A percentile compares a stretch with the other conserved stretches of the same genome.
These are phyloP conservation scores for Pseudopithomyces maydicus DNA, from an alignment of 2,329 filamentous ascomycete species.

Conservation along the genomic window DNA sequence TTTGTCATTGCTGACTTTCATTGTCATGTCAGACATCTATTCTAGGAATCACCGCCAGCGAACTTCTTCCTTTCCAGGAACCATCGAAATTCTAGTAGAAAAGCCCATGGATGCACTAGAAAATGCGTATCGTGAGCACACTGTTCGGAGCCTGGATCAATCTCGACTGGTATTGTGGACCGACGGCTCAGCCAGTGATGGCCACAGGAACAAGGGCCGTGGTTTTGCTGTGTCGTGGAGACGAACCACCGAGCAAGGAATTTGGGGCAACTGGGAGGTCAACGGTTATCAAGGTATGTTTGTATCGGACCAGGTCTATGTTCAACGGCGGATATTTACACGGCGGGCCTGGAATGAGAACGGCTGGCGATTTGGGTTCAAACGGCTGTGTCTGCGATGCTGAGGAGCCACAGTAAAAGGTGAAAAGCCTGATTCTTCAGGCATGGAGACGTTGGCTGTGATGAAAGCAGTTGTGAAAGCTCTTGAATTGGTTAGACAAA, in stretches of 20 bases:
- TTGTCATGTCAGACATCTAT: background rate
- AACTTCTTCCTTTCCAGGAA: constrained; percentile 6
- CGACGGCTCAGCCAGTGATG: constrained; percentile 9
- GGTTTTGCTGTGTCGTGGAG: constrained; percentile 14
- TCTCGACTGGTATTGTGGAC: constrained; percentile 14
- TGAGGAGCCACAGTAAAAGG: background rate
- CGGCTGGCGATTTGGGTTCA: background rate
- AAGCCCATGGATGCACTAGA: background rate
- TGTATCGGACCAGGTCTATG: background rate
- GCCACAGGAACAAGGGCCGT: background rate
- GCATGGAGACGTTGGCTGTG: constrained; percentile 10
- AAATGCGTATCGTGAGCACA: constrained; percentile 15
- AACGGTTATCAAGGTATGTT: constrained; percentile 9
- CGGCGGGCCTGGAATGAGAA: background rate
- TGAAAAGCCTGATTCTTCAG: background rate
- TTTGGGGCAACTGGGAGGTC: constrained; percentile 10
- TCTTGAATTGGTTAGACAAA: background rate
- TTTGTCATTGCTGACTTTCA: background rate
- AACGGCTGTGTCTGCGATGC: background rate
- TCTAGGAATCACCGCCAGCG: background rate
- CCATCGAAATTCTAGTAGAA: background rate
- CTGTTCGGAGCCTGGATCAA: background rate
- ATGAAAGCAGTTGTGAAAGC: constrained; percentile 17
- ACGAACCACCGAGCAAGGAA: constrained; percentile 1
- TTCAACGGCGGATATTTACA: background rate